Evolutionary conservation across 2,329 filamentous ascomycete genomes (phyloP), one percentile per base, ranked within the genome.

Genomic region (Tolypocladium amazonense): DNA sequence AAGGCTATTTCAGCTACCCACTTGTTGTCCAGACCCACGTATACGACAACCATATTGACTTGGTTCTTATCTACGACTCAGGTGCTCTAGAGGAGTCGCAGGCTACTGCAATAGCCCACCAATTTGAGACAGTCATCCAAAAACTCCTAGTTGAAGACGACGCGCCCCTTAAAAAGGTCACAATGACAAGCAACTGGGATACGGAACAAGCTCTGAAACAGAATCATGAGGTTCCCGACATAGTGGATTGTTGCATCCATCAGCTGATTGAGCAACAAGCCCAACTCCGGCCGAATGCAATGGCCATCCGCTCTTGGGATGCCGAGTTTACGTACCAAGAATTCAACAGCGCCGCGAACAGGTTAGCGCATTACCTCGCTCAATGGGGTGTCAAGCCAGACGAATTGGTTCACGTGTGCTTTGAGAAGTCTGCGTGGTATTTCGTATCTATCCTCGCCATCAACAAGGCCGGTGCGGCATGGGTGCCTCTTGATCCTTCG

Each of bases 271-370:
- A 14, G 3, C 4, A 18, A 3, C 52, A 54, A 3, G 52, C 52
- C 14, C 27, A 20, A 33, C 7, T 11, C 8, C 20, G 3, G 25
- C 56, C 56, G 70, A 72, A 43, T 69, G 57, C 37, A 63, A 61
- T 7, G 11, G 76, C 76, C n/a, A 69, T 78, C 39, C 65, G 72
- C 39, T 74, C 76, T 1, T 78, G 75, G 75, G 76, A 78, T 14
- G 60, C 75, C 74, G 14, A 59, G 65, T 50, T 71, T 74, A 75
- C 73, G 12, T 77, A 77, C 58, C 56, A 65, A 54, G 68, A 77
- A 38, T 65, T 77, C 37, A 35, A 62, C n/a, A 15, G 12, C 5
- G 47, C 56, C 8, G 25, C 58, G 8, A 59, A 58, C 25, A 33
- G 47, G 11, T 55, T 64, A 18, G 61, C 62, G 3, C n/a, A 30